phyloP scores from a whole-genome alignment of 208 protist species.

The Leishmania gerbilli region DNA sequence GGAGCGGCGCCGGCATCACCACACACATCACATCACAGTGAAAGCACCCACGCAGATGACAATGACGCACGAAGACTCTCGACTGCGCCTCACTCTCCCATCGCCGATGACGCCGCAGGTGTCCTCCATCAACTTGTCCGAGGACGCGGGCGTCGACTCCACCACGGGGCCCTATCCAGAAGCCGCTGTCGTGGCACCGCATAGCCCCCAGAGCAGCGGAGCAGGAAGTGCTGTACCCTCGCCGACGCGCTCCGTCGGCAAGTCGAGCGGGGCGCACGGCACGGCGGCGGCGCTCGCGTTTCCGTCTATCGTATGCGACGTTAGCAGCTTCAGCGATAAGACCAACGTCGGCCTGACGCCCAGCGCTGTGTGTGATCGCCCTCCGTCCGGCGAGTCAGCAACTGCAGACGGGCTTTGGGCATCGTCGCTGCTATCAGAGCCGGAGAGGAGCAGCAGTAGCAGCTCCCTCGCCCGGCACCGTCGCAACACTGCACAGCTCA shows the following conservation, averaged over 20 bases:
- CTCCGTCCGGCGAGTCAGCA: background rate
- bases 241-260: background rate
- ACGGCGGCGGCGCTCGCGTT: background rate
- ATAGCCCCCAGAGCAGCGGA: background rate
- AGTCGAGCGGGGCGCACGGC: background rate
- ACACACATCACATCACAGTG: background rate
- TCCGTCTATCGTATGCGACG: background rate
- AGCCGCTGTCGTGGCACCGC: background rate
- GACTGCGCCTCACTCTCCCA: background rate
- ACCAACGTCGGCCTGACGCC: background rate
- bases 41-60: background rate
- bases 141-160: background rate
- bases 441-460: background rate
- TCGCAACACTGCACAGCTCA: background rate
- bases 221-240: background rate
- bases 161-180: background rate
- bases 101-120: slow-evolving; percentile 6
- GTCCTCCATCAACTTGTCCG: slow-evolving; percentile 9
- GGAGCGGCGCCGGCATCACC: background rate
- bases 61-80: background rate
- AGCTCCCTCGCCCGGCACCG: background rate
- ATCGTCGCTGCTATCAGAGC: background rate
- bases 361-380: background rate
- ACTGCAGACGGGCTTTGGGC: background rate
- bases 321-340: slow-evolving; percentile 2